These are phyloP conservation scores for Collariella sp. DNA, from an alignment of 495 filamentous ascomycete species.

Conservation along the genomic window DNA sequence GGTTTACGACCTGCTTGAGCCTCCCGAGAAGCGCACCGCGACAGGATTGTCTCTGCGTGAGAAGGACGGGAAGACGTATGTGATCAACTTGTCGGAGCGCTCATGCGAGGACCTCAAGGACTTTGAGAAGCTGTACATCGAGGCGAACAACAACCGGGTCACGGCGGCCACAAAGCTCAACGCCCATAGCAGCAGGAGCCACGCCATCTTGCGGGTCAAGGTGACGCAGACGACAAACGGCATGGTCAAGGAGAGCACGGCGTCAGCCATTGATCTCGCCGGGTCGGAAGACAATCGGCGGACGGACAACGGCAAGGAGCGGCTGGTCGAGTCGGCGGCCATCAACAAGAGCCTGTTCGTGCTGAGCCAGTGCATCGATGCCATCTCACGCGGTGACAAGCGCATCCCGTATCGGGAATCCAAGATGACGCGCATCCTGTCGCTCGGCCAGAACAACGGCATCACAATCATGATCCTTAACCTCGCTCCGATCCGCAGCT, in stretches of 20 bases:
- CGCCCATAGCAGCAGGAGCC: constrained; percentile 85
- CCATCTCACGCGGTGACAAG: constrained; percentile 59
- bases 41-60: constrained; percentile 81
- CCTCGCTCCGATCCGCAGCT: constrained; percentile 73
- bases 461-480: constrained; percentile 96
- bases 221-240: constrained; percentile 65
- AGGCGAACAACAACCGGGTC: constrained; percentile 86
- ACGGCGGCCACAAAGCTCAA: constrained; percentile 95
- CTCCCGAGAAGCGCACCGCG: constrained; percentile 79
- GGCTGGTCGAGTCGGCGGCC: constrained; percentile 89
- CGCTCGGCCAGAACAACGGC: constrained; percentile 89
- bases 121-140: constrained; percentile 85
- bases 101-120: constrained; percentile 81
- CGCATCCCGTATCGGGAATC: constrained; percentile 90
- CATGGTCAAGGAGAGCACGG: constrained; percentile 66
- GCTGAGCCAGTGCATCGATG: constrained; percentile 90
- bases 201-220: constrained; percentile 89
- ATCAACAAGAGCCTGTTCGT: constrained; percentile 98
- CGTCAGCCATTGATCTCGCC: constrained; percentile 91
- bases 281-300: constrained; percentile 93
- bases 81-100: constrained; percentile 83
- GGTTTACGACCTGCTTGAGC: constrained; percentile 86
- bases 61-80: constrained; percentile 81
- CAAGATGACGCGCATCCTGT: constrained; percentile 95
- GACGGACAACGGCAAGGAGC: constrained; percentile 89